Evolutionary conservation across 2,329 filamentous ascomycete genomes (phyloP).

Genomic region (Proliferodiscus dingleyae): DNA sequence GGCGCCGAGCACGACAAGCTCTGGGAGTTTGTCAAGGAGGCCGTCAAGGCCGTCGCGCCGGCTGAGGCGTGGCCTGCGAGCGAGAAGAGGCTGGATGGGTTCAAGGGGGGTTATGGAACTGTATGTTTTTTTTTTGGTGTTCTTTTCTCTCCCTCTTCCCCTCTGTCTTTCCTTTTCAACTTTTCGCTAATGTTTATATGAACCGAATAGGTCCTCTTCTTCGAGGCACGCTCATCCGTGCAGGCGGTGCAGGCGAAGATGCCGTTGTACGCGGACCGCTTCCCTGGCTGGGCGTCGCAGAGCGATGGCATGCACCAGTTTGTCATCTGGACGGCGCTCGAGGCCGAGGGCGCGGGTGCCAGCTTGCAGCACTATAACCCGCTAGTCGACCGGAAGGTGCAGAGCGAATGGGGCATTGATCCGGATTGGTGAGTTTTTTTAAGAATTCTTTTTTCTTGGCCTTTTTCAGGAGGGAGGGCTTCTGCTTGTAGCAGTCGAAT

Average conservation of each 20-base stretch:
- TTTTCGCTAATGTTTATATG: too few relatives aligned
- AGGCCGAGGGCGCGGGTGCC: slow-evolving; percentile 77
- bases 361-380: slow-evolving; percentile 96
- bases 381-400: slow-evolving; percentile 69
- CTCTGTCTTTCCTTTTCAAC: too few relatives aligned
- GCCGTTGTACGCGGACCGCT: slow-evolving; percentile 71
- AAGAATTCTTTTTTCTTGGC: too few relatives aligned
- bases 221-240: slow-evolving; percentile 68
- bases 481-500: too few relatives aligned
- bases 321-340: slow-evolving; percentile 74
- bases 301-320: slow-evolving; percentile 79
- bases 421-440: slow-evolving; percentile 66
- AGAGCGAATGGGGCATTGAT: slow-evolving; percentile 64
- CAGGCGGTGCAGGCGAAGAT: slow-evolving; percentile 63
- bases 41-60: slow-evolving; percentile 65
- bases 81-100: slow-evolving; percentile 38
- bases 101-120: slow-evolving; percentile 71
- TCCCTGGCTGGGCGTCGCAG: slow-evolving; percentile 72
- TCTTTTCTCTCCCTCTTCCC: not conserved
- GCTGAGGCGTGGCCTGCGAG: slow-evolving; percentile 29
- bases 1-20: slow-evolving; percentile 81
- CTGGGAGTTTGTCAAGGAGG: slow-evolving; percentile 68
- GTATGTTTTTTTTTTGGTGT: slow-evolving; percentile 43
- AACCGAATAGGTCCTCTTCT: slow-evolving; percentile 66
- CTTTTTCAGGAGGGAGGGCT: too few relatives aligned